Evolutionary conservation across 352 stramenopile species (phyloP), one percentile per base, ranked within the genome.

Genomic region (Elongisporangium anandrum): DNA sequence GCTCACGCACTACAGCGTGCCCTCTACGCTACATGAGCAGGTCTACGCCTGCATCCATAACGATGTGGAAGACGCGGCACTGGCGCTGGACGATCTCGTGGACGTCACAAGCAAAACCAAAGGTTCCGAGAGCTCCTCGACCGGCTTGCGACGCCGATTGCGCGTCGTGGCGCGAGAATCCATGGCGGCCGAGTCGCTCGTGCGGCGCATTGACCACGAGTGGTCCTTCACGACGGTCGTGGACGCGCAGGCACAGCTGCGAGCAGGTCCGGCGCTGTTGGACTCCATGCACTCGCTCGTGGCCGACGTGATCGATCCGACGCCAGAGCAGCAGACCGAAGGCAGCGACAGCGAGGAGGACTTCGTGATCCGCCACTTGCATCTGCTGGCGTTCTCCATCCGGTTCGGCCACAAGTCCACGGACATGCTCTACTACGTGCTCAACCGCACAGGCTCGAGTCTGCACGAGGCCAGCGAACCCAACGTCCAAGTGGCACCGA

Each of bases 371-470:
- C 49, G 61, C 22, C 59, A 72, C 21, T 54, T 85, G 53, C 73
- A 82, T 57, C 62, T 75, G 6, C 34, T 81, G 50, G 75, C 75
- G 12, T 82, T 75, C 51, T 81, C 73, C 21, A 73, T 85, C 63
- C 65, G 75, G 13, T 82, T 85, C 45, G 73, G 73, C 41, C 48
- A 56, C 0, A 64, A 68, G 5, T 73, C 70, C 4, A 65, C 72
- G 17, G 70, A 85, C 2, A 64, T 85, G 68, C 61, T 63, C 59
- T 78, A 85, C 47, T 85, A 82, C n/a, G 75, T 85, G 50, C 66
- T 85, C 4, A 69, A 78, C 57, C n/a, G 63, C 38, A 54, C 71
- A 2, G 73, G 75, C 20, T 81, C 73, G 34, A 83, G 75, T 62
- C 26, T 85, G 19, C 63, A 58, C 21, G 73, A 81, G 38, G 66